A percentile compares a stretch with the other conserved stretches of the same genome.
phyloP scores from a whole-genome alignment of 2,329 filamentous ascomycete species.

The Cytospora leucostoma region DNA sequence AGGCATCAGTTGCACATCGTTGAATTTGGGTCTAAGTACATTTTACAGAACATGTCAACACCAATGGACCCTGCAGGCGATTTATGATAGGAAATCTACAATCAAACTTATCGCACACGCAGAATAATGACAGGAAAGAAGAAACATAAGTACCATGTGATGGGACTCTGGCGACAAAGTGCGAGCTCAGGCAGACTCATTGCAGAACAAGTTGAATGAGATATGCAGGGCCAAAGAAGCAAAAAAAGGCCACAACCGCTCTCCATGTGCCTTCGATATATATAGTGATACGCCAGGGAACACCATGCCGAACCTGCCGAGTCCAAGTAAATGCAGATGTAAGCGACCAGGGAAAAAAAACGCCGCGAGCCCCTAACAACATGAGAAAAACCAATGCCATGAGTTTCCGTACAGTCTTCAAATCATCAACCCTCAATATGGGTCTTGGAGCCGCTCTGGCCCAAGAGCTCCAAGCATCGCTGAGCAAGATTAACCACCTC shows the following conservation, averaged over 20 bases:
- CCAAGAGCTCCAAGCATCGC: conserved; percentile 83
- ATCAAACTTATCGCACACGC: conserved; percentile 22
- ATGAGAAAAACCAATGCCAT: conserved; percentile 24
- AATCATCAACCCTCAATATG: conserved; percentile 54
- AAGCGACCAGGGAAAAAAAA: conserved; percentile 35
- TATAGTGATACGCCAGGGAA: conserved; percentile 45
- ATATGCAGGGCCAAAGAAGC: conserved; percentile 30
- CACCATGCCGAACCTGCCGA: conserved; percentile 44
- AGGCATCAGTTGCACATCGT: background rate
- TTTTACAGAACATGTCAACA: conserved; percentile 27
- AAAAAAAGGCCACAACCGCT: conserved; percentile 29
- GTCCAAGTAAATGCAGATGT: conserved; percentile 40
- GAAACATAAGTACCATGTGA: conserved; percentile 11
- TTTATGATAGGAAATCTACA: conserved; percentile 23
- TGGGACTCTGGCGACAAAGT: conserved; percentile 11
- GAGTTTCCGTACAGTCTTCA: conserved; percentile 16
- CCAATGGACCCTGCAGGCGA: background rate
- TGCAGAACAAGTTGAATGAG: conserved; percentile 16
- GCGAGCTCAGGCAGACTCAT: conserved; percentile 15
- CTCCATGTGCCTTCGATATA: conserved; percentile 25
- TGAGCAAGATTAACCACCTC: conserved; percentile 91
- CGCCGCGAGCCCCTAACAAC: conserved; percentile 23
- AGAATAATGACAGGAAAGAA: conserved; percentile 20
- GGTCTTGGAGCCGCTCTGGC: conserved; percentile 72
- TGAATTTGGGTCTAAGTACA: conserved; percentile 34